Base-by-base conservation (phyloP, 2,329 filamentous ascomycete species). In the Sclerotinia subarctica region DNA sequence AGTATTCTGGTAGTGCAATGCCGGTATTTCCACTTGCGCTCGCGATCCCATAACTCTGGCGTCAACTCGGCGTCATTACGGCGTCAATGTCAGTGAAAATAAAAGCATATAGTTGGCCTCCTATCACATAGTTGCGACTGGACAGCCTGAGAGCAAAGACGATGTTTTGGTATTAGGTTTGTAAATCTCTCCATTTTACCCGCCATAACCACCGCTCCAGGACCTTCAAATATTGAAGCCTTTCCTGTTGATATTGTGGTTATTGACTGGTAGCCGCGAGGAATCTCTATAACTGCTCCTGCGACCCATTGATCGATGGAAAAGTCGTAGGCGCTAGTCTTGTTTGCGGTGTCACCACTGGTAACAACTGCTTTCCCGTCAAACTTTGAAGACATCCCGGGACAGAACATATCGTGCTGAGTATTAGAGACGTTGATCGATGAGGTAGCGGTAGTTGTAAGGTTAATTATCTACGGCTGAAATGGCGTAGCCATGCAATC, bases 131-230 rank as follows among this genome's bases (percentile, higher is more conserved):
- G 81, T 81, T 26, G 78, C 78, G 5, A 83, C 82, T 13, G 78
- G 76, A 19, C 80, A 80, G 32, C 80, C 80, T 1, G 77, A 72
- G 0, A 86, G 74, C 26, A 77, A 71, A 0, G 78, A 81, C 85
- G 85, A 88, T 3, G 75, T 75, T 46, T 84, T 80, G 4, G 77
- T 72, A 1, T 69, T 74, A 0, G 82, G 80, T 67, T 84, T 77
- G 73, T 81, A 87, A 24, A 86, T 75, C 72, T 89, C 86, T 54
- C 84, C 86, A 68, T 86, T 82, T 78, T 88, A 88, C 42, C 79
- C 79, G 44, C 81, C 79, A 5, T 72, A 67, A 0, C 78, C 81
- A 42, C 85, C 86, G 13, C 80, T 83, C 80, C 81, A 86, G 0
- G 83, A 85, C 5, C 86, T 86, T 24, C 86, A 86, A 49, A 72